phyloP scores from a whole-genome alignment of 2,329 filamentous ascomycete genomes.

The Plenodomus biglobosus region DNA sequence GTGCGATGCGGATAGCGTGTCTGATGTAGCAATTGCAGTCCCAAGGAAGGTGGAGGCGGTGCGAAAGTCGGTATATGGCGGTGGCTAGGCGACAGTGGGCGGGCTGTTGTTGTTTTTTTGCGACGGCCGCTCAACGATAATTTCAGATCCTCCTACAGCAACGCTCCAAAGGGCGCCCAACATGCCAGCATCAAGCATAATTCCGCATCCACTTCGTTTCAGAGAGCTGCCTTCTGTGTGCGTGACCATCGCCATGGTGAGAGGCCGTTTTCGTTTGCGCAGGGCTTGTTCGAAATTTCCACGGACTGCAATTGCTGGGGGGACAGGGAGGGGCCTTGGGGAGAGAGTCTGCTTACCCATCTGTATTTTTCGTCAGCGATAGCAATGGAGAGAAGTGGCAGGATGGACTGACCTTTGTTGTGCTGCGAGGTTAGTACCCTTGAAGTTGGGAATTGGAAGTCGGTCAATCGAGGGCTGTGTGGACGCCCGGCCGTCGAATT shows the following conservation, averaged over 20 bases:
- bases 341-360: conserved; percentile 60
- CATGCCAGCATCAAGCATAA: neutral
- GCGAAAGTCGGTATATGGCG: neutral
- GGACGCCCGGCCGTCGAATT: conserved; percentile 17
- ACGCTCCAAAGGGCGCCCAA: neutral
- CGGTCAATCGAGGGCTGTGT: conserved; percentile 18
- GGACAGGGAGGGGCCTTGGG: conserved; percentile 18
- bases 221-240: neutral
- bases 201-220: neutral
- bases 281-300: conserved; percentile 23
- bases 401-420: conserved; percentile 54
- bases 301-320: conserved; percentile 40
- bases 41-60: neutral
- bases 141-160: neutral
- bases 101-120: neutral
- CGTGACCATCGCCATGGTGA: conserved; percentile 1
- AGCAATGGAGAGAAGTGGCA: neutral
- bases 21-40: conserved; percentile 36
- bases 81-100: conserved; percentile 1
- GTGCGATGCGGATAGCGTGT: conserved; percentile 1
- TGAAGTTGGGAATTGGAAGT: conserved; percentile 35
- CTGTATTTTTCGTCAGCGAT: conserved; percentile 48
- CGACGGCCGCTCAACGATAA: neutral
- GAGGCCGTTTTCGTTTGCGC: conserved; percentile 9
- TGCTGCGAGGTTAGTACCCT: conserved; percentile 51